Percentiles rank a stretch among this genome's conserved stretches.
Evolutionary conservation across 2,329 filamentous ascomycete genomes (phyloP).

Genomic region (Sporothrix protearum): DNA sequence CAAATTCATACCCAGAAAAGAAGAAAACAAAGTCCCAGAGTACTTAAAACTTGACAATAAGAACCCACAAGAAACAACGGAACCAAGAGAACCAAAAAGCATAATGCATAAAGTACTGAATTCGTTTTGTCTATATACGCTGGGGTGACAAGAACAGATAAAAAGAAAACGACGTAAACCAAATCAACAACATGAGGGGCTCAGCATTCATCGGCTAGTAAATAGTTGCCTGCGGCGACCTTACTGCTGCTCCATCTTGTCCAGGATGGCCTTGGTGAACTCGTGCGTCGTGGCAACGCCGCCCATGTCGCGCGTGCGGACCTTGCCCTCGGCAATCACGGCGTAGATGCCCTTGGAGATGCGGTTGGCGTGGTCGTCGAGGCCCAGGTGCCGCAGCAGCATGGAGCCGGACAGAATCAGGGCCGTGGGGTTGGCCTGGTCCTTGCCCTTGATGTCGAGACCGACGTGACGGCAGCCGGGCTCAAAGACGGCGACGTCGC

Average conservation of each 20-base stretch:
- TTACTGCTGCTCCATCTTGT: slow-evolving; percentile 84
- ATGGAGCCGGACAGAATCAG: slow-evolving; percentile 93
- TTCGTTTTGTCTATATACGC: slow-evolving; percentile 24
- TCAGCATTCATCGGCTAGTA: neutral
- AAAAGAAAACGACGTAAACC: neutral
- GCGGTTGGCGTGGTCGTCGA: slow-evolving; percentile 97
- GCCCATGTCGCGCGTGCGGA: slow-evolving; percentile 93
- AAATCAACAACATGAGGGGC: neutral
- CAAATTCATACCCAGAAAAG: neutral
- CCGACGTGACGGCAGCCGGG: slow-evolving; percentile 98
- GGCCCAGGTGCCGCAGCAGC: slow-evolving; percentile 93
- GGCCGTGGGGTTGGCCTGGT: slow-evolving; percentile 97
- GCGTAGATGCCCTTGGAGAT: slow-evolving; percentile 81
- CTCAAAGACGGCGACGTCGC: slow-evolving; percentile 97
- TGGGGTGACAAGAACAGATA: slow-evolving; percentile 14
- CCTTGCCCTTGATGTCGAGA: slow-evolving; percentile 99
- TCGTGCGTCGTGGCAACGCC: slow-evolving; percentile 85
- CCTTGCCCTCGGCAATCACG: slow-evolving; percentile 82
- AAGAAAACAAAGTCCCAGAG: neutral
- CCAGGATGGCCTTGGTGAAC: slow-evolving; percentile 89
- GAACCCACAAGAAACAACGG: too few relatives aligned
- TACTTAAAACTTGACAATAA: too few relatives aligned
- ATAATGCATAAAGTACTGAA: slow-evolving; percentile 19
- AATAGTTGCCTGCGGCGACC: neutral
- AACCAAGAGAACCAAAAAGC: neutral